Percentiles rank a stretch among this genome's conserved stretches.
Evolutionary conservation across 139 green algal genomes (phyloP).

Genomic region (Closterium sp.): DNA sequence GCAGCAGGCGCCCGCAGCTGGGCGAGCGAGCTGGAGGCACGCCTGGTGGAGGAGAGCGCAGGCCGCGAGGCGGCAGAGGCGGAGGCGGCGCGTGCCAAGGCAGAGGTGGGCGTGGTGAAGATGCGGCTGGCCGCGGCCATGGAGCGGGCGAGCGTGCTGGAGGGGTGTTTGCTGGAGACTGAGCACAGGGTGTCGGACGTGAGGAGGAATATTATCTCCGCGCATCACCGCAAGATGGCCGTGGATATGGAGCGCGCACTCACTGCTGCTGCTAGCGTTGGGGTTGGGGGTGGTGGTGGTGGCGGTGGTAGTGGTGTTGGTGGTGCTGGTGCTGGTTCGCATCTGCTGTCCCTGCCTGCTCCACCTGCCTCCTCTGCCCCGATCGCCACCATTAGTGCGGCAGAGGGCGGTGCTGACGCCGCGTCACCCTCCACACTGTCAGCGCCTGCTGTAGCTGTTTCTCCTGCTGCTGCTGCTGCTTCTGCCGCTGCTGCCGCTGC

Average conservation of each 20-base stretch:
- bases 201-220: not conserved
- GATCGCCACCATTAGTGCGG: not conserved
- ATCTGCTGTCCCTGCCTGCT: not conserved
- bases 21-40: not conserved
- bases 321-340: not conserved
- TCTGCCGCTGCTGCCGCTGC: too few species aligned
- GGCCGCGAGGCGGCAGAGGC: not conserved
- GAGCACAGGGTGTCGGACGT: conserved; percentile 4
- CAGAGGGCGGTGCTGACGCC: too few species aligned
- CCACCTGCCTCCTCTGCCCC: not conserved
- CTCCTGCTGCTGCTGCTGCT: not conserved
- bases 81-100: not conserved
- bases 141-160: conserved; percentile 5
- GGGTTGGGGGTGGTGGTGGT: not conserved
- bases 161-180: not conserved
- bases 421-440: not conserved
- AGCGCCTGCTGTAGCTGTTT: not conserved
- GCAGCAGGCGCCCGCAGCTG: not conserved
- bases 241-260: not conserved
- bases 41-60: not conserved
- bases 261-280: not conserved
- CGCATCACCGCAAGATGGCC: not conserved
- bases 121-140: not conserved
- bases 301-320: not conserved
- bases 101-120: not conserved